Evolutionary conservation across 1,284 basidiomycete genomes (phyloP), one percentile per base, ranked within the genome.

Genomic region (Flammula alnicola): DNA sequence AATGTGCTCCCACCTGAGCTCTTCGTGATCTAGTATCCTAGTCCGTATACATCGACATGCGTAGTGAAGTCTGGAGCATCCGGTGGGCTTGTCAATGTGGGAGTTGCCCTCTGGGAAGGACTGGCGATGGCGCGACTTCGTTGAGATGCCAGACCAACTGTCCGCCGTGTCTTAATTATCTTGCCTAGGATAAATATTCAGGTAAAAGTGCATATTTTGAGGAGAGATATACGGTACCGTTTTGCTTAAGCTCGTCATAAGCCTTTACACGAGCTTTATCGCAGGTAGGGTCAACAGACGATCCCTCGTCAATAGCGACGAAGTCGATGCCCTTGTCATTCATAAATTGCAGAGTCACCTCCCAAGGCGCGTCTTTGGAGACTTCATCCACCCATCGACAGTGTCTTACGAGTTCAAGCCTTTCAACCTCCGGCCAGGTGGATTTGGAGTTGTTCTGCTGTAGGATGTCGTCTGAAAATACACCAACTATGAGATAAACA

Each of bases 351-450:
- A 86, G 77, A 56, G 89, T 85, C 49, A 98, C 77, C 45, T 92
- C 78, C 96, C 96, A 98, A 3, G 96, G 96, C 4, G 90, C 92
- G 49, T 95, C 91, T 20, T 91, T 83, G 17, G 96, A 74, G 31
- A 99, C 88, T 68, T 98, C 91, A 69, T 99, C 94, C 1, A 95
- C 94, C 96, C 96, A 99, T 47, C 93, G 84, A 67, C 96, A 97
- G 68, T 98, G 94, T 36, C 93, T 79, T 14, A 93, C 87, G 11
- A 89, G 84, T 70, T 98, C 95, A 63, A 88, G 84, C 55, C 83
- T 57, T 54, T 68, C 65, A 6, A 62, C 55, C 27, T 81, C 61
- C 6, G 63, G 47, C 47, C 65, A 54, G 49, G 45, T 50, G 52
- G 55, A 55, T 51, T 51, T 19, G 31, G 46, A 56, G 19, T 59